Evolutionary conservation across 192 early-diverging fungal species (phyloP), one percentile per base, ranked within the genome.

Genomic region (Gonapodya prolifera): DNA sequence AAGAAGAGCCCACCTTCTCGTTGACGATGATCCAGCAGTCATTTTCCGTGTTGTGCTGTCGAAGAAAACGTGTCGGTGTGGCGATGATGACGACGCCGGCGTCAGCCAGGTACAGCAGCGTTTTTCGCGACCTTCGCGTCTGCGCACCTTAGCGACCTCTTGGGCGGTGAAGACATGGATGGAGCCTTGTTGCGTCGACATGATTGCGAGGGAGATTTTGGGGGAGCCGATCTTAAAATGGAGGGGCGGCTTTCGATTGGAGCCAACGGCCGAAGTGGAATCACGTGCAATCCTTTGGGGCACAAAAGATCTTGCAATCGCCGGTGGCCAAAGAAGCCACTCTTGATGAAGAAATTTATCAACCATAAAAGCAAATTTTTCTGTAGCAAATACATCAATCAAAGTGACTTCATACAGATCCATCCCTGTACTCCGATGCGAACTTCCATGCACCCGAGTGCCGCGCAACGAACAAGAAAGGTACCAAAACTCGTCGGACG

Each of bases 41-140:
- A 2, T 16, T 32, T 29, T 73, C 71, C 31, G 71, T 73, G 31
- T 73, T 73, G 71, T 73, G 71, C 71, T 73, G 71, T 73, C 45
- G 23, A 23, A 61, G n/a, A n/a, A n/a, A n/a, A n/a, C n/a, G n/a
- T n/a, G n/a, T n/a, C n/a, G n/a, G n/a, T n/a, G n/a, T n/a, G n/a
- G n/a, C n/a, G n/a, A n/a, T 61, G 45, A 61, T 61, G 45, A 61
- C 8, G 8, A 61, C 45, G 45, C 45, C 23, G 45, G 45, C 31
- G 45, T 69, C 45, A 69, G 45, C n/a, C 45, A 69, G 13, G 45
- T 69, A n/a, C 45, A 8, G 13, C 45, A 8, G 8, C 45, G 13
- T 8, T n/a, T n/a, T 8, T 69, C 45, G 45, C 13, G 13, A 8
- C 8, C 8, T 8, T 8, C 13, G 45, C 45, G 45, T 8, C 8